phyloP scores from a whole-genome alignment of 495 filamentous ascomycete species.

The Neurospora sp. region DNA sequence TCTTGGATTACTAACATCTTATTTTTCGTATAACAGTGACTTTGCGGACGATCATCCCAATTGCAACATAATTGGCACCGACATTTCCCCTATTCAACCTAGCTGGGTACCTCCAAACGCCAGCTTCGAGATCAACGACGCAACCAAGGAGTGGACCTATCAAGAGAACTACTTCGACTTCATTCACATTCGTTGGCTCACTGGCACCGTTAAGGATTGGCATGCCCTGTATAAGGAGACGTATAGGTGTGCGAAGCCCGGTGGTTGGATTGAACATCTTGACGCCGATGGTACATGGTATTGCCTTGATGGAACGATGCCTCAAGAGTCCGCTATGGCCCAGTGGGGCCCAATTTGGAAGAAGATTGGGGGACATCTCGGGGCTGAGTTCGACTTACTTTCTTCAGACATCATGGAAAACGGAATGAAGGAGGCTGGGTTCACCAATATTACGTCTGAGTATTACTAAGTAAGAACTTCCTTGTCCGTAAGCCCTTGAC shows the following conservation, averaged over 20 bases:
- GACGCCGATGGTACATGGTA: background rate
- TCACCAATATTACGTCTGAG: background rate
- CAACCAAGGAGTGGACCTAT: slow-evolving; percentile 37
- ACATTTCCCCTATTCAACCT: slow-evolving; percentile 48
- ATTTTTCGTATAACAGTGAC: slow-evolving; percentile 14
- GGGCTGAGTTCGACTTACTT: background rate
- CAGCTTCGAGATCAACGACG: slow-evolving; percentile 42
- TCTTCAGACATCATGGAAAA: background rate
- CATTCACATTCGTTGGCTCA: slow-evolving; percentile 44
- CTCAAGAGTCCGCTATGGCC: background rate
- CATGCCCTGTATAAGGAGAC: slow-evolving; percentile 24
- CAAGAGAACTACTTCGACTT: slow-evolving; percentile 38
- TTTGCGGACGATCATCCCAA: slow-evolving; percentile 37
- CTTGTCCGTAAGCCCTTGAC: background rate
- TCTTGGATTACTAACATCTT: background rate
- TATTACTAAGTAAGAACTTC: background rate
- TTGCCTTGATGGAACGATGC: background rate
- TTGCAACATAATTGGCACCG: slow-evolving; percentile 46
- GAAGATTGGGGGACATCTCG: background rate
- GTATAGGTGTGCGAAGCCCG: slow-evolving; percentile 24
- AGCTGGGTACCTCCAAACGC: slow-evolving; percentile 34
- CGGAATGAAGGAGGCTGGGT: background rate
- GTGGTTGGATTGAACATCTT: slow-evolving; percentile 20
- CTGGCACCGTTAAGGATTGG: slow-evolving; percentile 43
- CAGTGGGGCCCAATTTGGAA: background rate